phyloP scores from a whole-genome alignment of 345 rosid species.

The Populus ilicifolia region DNA sequence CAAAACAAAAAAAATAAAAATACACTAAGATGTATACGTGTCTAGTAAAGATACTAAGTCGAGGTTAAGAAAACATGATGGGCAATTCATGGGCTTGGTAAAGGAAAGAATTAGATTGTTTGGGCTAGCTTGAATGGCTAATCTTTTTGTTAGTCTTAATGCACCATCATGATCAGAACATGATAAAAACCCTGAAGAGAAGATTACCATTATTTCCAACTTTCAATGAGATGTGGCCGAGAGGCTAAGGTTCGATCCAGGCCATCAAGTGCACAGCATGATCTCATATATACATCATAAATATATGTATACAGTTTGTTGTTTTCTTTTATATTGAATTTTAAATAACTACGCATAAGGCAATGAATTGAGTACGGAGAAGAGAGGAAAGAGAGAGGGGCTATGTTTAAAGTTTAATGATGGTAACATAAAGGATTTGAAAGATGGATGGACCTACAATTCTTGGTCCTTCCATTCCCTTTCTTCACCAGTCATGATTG shows the following conservation, averaged over 20 bases:
- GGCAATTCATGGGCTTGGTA: too few relatives aligned
- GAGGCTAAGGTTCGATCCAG: background rate
- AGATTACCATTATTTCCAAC: background rate
- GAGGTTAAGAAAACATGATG: too few relatives aligned
- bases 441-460: constrained; percentile 21
- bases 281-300: constrained; percentile 28
- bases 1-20: too few relatives aligned
- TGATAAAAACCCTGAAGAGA: background rate
- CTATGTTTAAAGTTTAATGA: constrained; percentile 16
- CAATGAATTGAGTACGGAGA: background rate
- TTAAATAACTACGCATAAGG: background rate
- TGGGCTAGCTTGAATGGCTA: too few relatives aligned
- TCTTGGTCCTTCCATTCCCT: background rate
- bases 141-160: too few relatives aligned
- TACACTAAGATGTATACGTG: too few relatives aligned
- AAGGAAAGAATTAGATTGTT: too few relatives aligned
- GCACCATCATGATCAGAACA: too few relatives aligned
- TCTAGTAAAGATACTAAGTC: background rate
- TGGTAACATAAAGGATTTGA: constrained; percentile 20
- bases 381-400: background rate
- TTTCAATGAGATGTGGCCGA: background rate
- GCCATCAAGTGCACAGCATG: constrained; percentile 19
- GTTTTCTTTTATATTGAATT: background rate
- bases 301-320: background rate
- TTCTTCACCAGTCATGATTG: constrained; percentile 28